phyloP scores from a whole-genome alignment of 2,329 filamentous ascomycete species.

The Moelleriella libera region DNA sequence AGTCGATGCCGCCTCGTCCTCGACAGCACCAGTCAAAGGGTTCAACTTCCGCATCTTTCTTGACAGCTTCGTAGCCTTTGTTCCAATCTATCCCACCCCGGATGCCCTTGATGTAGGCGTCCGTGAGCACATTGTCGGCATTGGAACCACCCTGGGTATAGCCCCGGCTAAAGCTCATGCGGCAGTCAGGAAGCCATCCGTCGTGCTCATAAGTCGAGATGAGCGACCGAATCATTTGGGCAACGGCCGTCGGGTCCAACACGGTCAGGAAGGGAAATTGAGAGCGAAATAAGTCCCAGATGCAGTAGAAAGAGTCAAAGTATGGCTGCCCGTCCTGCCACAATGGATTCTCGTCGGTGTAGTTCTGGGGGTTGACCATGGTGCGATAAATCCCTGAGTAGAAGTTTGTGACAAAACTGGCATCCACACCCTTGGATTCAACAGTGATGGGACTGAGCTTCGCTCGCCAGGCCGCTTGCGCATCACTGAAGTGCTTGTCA shows the following conservation, averaged over 20 bases:
- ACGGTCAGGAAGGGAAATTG: slow-evolving; percentile 58
- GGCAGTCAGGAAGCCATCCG: slow-evolving; percentile 61
- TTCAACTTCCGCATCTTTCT: slow-evolving; percentile 59
- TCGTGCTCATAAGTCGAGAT: slow-evolving; percentile 58
- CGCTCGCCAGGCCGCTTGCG: slow-evolving; percentile 42
- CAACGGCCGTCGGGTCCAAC: slow-evolving; percentile 48
- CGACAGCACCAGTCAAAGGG: slow-evolving; percentile 56
- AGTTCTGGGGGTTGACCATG: slow-evolving; percentile 60
- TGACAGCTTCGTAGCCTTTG: slow-evolving; percentile 53
- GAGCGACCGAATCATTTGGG: slow-evolving; percentile 54
- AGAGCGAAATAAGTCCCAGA: slow-evolving; percentile 59
- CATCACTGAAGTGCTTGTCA: slow-evolving; percentile 31
- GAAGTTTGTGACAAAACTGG: slow-evolving; percentile 45
- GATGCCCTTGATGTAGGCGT: slow-evolving; percentile 55
- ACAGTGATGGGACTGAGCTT: slow-evolving; percentile 47
- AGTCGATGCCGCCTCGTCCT: slow-evolving; percentile 55
- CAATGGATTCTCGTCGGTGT: slow-evolving; percentile 57
- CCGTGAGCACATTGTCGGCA: slow-evolving; percentile 53
- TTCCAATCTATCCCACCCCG: slow-evolving; percentile 48
- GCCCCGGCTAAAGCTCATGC: slow-evolving; percentile 63
- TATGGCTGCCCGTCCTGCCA: slow-evolving; percentile 56
- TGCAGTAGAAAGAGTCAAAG: slow-evolving; percentile 64
- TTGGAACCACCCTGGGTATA: slow-evolving; percentile 66
- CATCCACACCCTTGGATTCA: slow-evolving; percentile 34
- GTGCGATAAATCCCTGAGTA: slow-evolving; percentile 62